Evolutionary conservation across 2,329 filamentous ascomycete genomes (phyloP), one percentile per base, ranked within the genome.

Genomic region (Phyllosticta citriasiana): DNA sequence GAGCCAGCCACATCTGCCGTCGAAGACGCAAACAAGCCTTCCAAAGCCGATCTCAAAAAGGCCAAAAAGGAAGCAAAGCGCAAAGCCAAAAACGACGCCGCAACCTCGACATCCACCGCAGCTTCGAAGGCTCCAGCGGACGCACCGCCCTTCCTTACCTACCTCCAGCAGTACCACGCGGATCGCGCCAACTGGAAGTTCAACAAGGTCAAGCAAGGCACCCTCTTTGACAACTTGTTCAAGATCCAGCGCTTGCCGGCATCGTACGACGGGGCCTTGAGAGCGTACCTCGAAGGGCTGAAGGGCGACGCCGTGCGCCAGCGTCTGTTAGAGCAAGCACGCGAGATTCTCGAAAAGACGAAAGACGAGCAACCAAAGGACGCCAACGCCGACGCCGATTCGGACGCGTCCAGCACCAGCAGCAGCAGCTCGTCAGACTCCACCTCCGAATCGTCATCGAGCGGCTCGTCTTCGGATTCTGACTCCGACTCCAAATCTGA

Each of bases 191-290:
- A 79, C 67, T 97, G 93, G 93, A 97, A 96, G 74, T 97, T 97
- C 79, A 96, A 95, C 78, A 97, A 97, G 77, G 92, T 91, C 67
- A 85, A 91, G 70, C 92, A 97, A 74, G 89, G 87, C 59, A 84
- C 89, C 67, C 79, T 97, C 12, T 83, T 97, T 70, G 93, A 94
- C 73, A 86, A 95, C 77, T 77, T 88, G 54, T 89, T 95, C 71
- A 85, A 89, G 66, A 76, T 85, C 65, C 83, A 85, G 67, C 82
- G 83, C 53, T 83, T 97, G 53, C 89, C 91, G 0, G 76, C 85
- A 16, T 77, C 82, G 63, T 84, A 93, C 74, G 85, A 89, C 62
- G 76, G 82, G 55, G 80, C 85, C 24, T 84, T 97, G 52, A 84
- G 88, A 70, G 80, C 84, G 57, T 97, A 97, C 76, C 84, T 97